phyloP scores from a whole-genome alignment of 164 flowering plant genomes.

The Malania oleifera region DNA sequence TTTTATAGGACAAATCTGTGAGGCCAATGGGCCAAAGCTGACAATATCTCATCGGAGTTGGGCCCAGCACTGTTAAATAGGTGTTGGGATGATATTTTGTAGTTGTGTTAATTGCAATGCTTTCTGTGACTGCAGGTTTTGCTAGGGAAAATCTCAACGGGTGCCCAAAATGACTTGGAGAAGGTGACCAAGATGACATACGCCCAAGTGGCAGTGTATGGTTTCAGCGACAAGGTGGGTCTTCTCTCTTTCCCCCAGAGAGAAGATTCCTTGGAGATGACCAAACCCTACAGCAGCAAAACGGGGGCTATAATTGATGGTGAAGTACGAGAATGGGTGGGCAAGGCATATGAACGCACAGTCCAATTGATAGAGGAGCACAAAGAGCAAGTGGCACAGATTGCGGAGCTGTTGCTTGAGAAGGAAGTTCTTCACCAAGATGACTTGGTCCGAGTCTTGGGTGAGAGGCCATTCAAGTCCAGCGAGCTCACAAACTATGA shows the following conservation, averaged over 20 bases:
- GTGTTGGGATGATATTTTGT: no score
- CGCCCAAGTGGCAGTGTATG: constrained; percentile 88
- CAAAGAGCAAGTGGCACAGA: constrained; percentile 68
- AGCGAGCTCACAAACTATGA: constrained; percentile 72
- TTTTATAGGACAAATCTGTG: no score
- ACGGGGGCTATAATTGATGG: constrained; percentile 77
- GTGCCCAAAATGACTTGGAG: constrained; percentile 94
- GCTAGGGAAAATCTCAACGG: constrained; percentile 87
- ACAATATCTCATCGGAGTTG: no score
- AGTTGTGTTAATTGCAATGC: no score
- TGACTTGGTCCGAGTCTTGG: constrained; percentile 64
- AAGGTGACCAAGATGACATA: constrained; percentile 95
- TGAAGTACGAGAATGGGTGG: constrained; percentile 93
- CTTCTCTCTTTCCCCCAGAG: constrained; percentile 88
- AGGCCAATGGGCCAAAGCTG: no score
- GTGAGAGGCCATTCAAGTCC: constrained; percentile 79
- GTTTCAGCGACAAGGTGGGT: constrained; percentile 92
- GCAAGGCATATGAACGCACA: constrained; percentile 65
- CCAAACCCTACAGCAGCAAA: constrained; percentile 89
- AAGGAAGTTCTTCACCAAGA: constrained; percentile 94
- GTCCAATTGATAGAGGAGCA: constrained; percentile 66
- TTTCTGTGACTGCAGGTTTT: constrained; percentile 52
- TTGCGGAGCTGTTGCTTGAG: constrained; percentile 83
- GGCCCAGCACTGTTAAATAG: no score
- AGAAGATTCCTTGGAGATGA: constrained; percentile 70